phyloP scores from a whole-genome alignment of 1,284 basidiomycete genomes.

The Inonotus obliquus region DNA sequence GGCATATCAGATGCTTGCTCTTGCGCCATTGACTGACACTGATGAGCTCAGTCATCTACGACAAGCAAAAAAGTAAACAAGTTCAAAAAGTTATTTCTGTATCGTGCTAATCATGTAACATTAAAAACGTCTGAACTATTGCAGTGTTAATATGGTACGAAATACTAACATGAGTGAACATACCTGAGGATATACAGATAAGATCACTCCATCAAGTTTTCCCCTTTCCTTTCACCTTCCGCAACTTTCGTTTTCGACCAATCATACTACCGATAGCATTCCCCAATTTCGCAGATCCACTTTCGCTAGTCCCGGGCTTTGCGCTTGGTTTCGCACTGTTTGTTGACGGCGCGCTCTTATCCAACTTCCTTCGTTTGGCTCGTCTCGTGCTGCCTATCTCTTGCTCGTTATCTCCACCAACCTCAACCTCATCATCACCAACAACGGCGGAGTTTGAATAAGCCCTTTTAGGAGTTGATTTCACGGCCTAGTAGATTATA shows the following conservation, averaged over 20 bases:
- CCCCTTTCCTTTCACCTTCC: conserved; percentile 16
- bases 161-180: not conserved
- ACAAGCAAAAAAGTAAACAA: not conserved
- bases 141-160: not conserved
- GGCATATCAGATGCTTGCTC: not conserved
- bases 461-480: not conserved
- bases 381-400: conserved; percentile 12
- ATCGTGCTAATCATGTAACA: not conserved
- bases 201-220: conserved; percentile 3
- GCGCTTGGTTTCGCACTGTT: not conserved
- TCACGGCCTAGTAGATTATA: not conserved
- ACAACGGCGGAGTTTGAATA: not conserved
- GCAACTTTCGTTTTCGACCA: conserved; percentile 25
- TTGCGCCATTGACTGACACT: not conserved
- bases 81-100: not conserved
- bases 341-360: not conserved
- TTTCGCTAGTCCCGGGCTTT: not conserved
- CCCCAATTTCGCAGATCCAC: not conserved
- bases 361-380: conserved; percentile 14
- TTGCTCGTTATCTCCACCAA: conserved; percentile 13
- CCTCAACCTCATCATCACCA: conserved; percentile 3
- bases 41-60: not conserved
- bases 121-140: no score
- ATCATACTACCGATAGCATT: conserved; percentile 22
- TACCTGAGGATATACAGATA: not conserved